Conservation (phyloP, 306 rosid genomes). For the Rosa persica region DNA sequence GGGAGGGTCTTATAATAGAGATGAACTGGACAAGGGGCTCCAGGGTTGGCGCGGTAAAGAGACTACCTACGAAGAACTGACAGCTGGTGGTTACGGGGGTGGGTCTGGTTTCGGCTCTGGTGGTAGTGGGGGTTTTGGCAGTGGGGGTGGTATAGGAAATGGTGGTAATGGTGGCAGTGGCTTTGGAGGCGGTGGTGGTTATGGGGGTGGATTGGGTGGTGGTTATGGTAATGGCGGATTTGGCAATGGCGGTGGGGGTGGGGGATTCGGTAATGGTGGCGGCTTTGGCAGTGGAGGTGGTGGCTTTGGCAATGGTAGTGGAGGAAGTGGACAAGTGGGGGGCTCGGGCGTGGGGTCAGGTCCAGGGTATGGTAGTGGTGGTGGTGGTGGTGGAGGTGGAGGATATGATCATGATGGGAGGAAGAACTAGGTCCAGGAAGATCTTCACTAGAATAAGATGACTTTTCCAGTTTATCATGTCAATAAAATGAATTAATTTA, state of each 20-base stretch:
- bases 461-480: not conserved
- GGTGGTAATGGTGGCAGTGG: constrained; percentile 24
- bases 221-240: not conserved
- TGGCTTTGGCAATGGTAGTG: constrained; percentile 26
- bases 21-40: constrained; percentile 2
- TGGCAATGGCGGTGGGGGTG: constrained; percentile 29
- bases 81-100: constrained; percentile 34
- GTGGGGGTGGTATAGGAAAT: constrained; percentile 27
- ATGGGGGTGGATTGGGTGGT: constrained; percentile 27
- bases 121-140: constrained; percentile 29
- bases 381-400: constrained; percentile 16
- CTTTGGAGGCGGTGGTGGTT: constrained; percentile 11
- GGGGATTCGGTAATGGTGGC: constrained; percentile 15
- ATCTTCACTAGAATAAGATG: constrained; percentile 2
- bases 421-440: not conserved
- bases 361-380: constrained; percentile 11
- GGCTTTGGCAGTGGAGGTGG: constrained; percentile 22
- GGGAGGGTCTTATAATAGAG: constrained; percentile 21
- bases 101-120: constrained; percentile 37
- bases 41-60: constrained; percentile 5
- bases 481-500: not conserved
- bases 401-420: constrained; percentile 14
- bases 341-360: not conserved
- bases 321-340: constrained; percentile 20
- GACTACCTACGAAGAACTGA: constrained; percentile 1